Conservation (phyloP, 140 eudicot genomes). For the Oenanthe javanica region DNA sequence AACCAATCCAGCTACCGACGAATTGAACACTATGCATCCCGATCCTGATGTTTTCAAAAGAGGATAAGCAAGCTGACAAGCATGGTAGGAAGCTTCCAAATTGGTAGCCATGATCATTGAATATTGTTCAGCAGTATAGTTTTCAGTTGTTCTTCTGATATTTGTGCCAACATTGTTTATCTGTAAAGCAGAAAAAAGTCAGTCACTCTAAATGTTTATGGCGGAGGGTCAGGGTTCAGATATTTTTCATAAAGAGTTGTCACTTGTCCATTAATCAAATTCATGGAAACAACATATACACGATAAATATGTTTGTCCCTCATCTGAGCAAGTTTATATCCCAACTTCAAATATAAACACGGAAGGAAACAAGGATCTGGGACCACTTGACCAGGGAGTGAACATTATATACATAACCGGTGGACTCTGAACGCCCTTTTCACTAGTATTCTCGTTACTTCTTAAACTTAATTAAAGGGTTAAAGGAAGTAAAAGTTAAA, state of each 20-base stretch:
- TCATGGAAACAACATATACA: not conserved
- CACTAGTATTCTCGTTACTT: no score
- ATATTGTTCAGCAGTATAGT: slow-evolving; percentile 57
- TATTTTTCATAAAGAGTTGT: not conserved
- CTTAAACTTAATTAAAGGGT: no score
- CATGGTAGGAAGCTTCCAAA: no score
- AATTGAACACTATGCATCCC: no score
- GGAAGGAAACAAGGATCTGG: not conserved
- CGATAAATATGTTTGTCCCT: not conserved
- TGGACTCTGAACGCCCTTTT: no score
- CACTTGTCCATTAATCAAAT: not conserved
- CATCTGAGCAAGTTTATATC: not conserved
- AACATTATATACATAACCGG: no score
- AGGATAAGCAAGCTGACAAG: no score
- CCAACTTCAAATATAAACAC: not conserved
- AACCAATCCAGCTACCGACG: no score
- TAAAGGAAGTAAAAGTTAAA: no score
- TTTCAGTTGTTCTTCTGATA: slow-evolving; percentile 60
- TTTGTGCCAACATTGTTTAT: slow-evolving; percentile 83
- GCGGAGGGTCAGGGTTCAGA: not conserved
- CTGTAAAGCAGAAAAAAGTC: slow-evolving; percentile 20
- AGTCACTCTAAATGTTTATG: not conserved
- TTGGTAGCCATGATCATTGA: no score
- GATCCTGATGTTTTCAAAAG: no score
- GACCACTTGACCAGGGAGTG: not conserved